Evolutionary conservation across 805 yeast genomes (phyloP), one percentile per base, ranked within the genome.

Genomic region (Candida taoyuanica): DNA sequence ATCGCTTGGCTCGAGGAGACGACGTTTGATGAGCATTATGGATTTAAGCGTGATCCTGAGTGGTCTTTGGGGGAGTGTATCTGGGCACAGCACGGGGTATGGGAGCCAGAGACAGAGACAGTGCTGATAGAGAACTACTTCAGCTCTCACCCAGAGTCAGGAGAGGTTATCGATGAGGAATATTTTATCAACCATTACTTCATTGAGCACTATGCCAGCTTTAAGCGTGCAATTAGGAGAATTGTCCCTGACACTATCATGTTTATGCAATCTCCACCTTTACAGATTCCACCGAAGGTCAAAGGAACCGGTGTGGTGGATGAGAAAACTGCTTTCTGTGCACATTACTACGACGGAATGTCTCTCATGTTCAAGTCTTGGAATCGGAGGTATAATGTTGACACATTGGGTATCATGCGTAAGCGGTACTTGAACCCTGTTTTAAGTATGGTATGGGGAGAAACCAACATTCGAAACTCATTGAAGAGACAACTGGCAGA

Each of bases 331-430:
- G 77, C 84, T 2, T 81, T 80, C 50, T 78, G 95, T 15, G 93
- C 95, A 2, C 98, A 91, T 61, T 91, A 81, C 58, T 91, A 91
- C 57, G 98, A 91, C 58, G 98, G 98, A 0, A 73, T 91, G 78
- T 84, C 97, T 2, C 64, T 91, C 26, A 81, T 93, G 89, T 83
- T 85, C 60, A 87, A 88, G 61, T 75, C 81, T 5, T 93, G 98
- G 98, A 85, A 84, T 53, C 67, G 77, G 24, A 63, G 60, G 33
- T 83, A 81, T 61, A 91, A 91, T 52, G 95, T 89, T 8, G 95
- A 93, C 53, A 87, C 96, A 0, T 62, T 87, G 20, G 97, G 96
- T 0, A 78, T 91, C 12, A 75, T 91, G 73, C 70, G 97, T 38
- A 85, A 84, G 1, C 65, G 73, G 39, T 89, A 91, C 62, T 46